Evolutionary conservation across 768 basidiomycete genomes (phyloP).

Genomic region (Suillus hirtellus): DNA sequence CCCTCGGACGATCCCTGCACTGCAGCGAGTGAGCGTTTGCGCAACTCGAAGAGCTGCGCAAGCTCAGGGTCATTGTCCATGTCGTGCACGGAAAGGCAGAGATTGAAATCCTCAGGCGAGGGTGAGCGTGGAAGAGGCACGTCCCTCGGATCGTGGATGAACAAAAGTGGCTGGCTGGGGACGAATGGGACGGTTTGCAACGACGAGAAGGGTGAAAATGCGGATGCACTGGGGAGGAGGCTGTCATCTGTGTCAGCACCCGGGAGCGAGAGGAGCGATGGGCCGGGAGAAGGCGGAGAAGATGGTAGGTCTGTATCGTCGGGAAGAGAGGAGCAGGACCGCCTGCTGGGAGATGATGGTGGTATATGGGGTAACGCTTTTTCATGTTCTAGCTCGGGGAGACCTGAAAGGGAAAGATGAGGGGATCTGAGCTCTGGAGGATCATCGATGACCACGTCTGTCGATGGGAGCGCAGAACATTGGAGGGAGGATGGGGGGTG

Average conservation of each 20-base stretch:
- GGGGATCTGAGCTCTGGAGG: slow-evolving; percentile 30
- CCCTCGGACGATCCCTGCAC: slow-evolving; percentile 36
- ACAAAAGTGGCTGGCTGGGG: slow-evolving; percentile 35
- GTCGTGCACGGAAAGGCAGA: slow-evolving; percentile 35
- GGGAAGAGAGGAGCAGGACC: slow-evolving; percentile 30
- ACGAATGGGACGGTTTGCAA: slow-evolving; percentile 7
- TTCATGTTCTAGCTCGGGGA: slow-evolving; percentile 35
- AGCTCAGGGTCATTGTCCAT: slow-evolving; percentile 39
- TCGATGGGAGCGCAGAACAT: slow-evolving; percentile 15
- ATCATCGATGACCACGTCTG: slow-evolving; percentile 20
- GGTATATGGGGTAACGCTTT: slow-evolving; percentile 16
- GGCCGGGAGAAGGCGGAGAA: slow-evolving; percentile 20
- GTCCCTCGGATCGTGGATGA: slow-evolving; percentile 44
- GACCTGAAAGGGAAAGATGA: slow-evolving; percentile 30
- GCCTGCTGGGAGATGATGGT: slow-evolving; percentile 31
- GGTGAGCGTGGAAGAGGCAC: slow-evolving; percentile 42
- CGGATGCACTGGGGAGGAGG: slow-evolving; percentile 34
- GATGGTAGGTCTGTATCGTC: slow-evolving; percentile 31
- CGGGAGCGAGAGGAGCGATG: slow-evolving; percentile 38
- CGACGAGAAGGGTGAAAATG: neutral
- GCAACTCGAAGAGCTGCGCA: slow-evolving; percentile 40
- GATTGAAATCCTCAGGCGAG: slow-evolving; percentile 42
- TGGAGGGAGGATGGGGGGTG: slow-evolving; percentile 17
- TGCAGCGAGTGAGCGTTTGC: slow-evolving; percentile 36
- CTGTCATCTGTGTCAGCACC: slow-evolving; percentile 45